Evolutionary conservation across 164 flowering plant genomes (phyloP).

Genomic region (Umbellularia californica): DNA sequence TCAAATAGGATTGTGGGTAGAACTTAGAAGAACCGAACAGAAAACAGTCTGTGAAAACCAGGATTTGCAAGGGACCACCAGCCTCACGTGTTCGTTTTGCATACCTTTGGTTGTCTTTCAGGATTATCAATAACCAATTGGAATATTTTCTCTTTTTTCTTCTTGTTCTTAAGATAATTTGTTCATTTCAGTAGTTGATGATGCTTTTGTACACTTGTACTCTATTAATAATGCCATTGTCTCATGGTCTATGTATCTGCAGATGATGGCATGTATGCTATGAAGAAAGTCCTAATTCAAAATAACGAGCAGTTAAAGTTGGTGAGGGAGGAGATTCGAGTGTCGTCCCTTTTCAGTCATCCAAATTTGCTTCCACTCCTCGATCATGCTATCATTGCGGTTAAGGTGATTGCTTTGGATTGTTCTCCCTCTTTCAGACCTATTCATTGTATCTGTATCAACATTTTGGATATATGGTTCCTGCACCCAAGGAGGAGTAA

Average conservation of each 20-base stretch:
- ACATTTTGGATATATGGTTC: too few relatives aligned
- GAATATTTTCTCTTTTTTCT: too few relatives aligned
- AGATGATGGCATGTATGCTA: conserved; percentile 95
- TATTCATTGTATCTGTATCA: too few relatives aligned
- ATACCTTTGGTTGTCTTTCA: too few relatives aligned
- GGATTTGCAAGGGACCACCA: too few relatives aligned
- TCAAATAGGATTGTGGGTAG: too few relatives aligned
- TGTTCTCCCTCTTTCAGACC: not conserved
- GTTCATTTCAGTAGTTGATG: not conserved
- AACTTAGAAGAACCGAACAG: too few relatives aligned
- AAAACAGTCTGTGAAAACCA: too few relatives aligned
- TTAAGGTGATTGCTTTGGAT: conserved; percentile 47
- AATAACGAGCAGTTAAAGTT: conserved; percentile 77
- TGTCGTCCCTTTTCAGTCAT: conserved; percentile 83
- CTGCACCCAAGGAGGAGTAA: too few relatives aligned
- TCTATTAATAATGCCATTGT: not conserved
- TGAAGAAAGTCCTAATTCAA: conserved; percentile 92
- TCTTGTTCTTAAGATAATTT: not conserved
- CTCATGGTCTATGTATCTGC: conserved; percentile 12
- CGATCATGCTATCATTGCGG: conserved; percentile 91
- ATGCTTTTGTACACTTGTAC: not conserved
- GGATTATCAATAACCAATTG: too few relatives aligned
- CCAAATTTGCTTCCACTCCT: conserved; percentile 92
- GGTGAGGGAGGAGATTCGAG: conserved; percentile 90
- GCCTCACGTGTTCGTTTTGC: too few relatives aligned